phyloP scores from a whole-genome alignment of 2,329 filamentous ascomycete species.

The Teratosphaeria viscida region DNA sequence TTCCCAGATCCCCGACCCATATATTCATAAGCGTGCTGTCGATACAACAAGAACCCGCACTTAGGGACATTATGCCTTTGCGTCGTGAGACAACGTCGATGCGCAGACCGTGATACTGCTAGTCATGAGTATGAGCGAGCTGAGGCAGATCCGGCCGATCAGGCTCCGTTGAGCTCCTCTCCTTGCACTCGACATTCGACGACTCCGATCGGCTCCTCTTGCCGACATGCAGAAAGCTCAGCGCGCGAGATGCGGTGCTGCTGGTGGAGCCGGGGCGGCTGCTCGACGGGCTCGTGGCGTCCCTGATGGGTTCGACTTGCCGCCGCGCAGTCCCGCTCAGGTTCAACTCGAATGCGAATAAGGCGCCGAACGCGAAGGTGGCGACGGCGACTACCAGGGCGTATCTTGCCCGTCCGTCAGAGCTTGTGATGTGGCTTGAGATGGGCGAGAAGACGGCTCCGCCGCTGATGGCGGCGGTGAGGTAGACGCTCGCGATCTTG shows the following conservation, averaged over 20 bases:
- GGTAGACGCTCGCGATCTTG: conserved; percentile 43
- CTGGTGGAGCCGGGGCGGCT: conserved; percentile 17
- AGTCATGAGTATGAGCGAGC: not conserved
- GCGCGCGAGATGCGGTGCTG: conserved; percentile 20
- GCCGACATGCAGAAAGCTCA: conserved; percentile 22
- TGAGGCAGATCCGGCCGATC: not conserved
- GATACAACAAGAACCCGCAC: not conserved
- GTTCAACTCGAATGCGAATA: conserved; percentile 48
- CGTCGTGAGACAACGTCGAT: not conserved
- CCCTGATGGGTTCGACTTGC: conserved; percentile 33
- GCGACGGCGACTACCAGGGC: conserved; percentile 46
- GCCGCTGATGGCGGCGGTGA: conserved; percentile 45
- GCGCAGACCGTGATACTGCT: not conserved
- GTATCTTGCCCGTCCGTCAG: conserved; percentile 33
- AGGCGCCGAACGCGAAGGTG: conserved; percentile 38
- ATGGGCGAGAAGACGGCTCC: conserved; percentile 48
- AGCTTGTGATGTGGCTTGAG: conserved; percentile 35
- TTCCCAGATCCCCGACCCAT: not conserved
- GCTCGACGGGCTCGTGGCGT: conserved; percentile 2
- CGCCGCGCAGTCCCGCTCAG: conserved; percentile 35
- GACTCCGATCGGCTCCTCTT: conserved; percentile 15
- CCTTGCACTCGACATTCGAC: conserved; percentile 14
- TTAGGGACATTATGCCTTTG: not conserved
- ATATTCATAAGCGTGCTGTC: not conserved
- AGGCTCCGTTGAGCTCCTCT: conserved; percentile 8